phyloP scores from a whole-genome alignment of 129 eudicot species.

The Tagetes patula region DNA sequence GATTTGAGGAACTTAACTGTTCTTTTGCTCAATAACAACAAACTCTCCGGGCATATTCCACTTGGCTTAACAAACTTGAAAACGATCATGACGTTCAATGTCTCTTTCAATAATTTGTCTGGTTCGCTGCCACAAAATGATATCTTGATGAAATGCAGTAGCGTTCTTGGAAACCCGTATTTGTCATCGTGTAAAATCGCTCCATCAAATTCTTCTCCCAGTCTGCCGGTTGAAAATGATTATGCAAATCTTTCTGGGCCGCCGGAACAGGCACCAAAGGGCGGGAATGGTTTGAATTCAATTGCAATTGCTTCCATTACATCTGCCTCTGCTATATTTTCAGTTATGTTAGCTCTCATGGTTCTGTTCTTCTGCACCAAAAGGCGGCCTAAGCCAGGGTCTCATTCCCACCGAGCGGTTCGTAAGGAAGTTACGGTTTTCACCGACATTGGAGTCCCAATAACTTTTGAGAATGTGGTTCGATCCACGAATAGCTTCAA shows the following conservation, averaged over 20 bases:
- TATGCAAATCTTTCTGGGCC: slow-evolving; percentile 30
- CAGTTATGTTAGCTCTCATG: slow-evolving; percentile 71
- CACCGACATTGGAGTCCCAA: slow-evolving; percentile 69
- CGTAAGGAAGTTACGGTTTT: slow-evolving; percentile 75
- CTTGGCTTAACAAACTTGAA: slow-evolving; percentile 47
- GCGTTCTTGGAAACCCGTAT: slow-evolving; percentile 65
- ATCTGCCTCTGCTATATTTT: slow-evolving; percentile 70
- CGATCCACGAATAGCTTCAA: slow-evolving; percentile 73
- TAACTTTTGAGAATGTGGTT: slow-evolving; percentile 77
- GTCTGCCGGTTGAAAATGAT: slow-evolving; percentile 42
- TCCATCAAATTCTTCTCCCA: slow-evolving; percentile 46
- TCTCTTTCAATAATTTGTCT: slow-evolving; percentile 70
- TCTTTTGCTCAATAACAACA: slow-evolving; percentile 67
- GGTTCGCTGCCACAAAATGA: slow-evolving; percentile 54
- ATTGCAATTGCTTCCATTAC: slow-evolving; percentile 82
- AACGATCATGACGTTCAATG: slow-evolving; percentile 53
- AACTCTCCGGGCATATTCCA: slow-evolving; percentile 63
- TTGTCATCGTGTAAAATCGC: slow-evolving; percentile 55
- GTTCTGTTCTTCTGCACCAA: slow-evolving; percentile 73
- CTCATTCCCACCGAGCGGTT: slow-evolving; percentile 47
- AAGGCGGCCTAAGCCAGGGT: slow-evolving; percentile 69
- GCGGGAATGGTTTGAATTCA: slow-evolving; percentile 41
- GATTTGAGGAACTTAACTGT: slow-evolving; percentile 45
- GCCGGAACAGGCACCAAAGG: slow-evolving; percentile 27
- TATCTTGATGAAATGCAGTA: slow-evolving; percentile 57